Base-by-base conservation (phyloP, 306 rosid genomes). In the Ziziphus jujuba region DNA sequence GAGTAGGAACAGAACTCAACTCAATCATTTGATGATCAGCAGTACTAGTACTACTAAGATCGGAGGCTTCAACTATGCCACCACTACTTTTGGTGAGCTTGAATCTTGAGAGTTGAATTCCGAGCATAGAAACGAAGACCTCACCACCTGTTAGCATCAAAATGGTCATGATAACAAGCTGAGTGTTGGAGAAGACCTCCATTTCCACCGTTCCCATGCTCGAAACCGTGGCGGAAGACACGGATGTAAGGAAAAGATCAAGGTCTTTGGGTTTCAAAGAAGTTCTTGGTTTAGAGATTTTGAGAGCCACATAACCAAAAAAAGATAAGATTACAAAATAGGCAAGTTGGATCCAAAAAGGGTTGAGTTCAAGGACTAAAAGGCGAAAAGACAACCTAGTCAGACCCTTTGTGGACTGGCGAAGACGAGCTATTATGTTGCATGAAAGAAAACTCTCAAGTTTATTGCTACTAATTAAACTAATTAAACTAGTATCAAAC, bases 91-190 rank as follows among this genome's bases (percentile, higher is more conserved):
- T 25, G 25, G 17, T 11, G 36, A 35, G 21, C 17, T 17, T 65
- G 52, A 31, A 57, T 28, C 28, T 57, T 3, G 68, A 14, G 28
- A 85, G 11, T 5, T 70, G 43, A 62, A 89, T 84, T 17, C 65
- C 79, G 1, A 84, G 73, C 72, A 81, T 13, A 69, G 98, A 92
- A 74, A 75, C 77, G 36, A 87, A 86, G 59, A 81, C 80, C 56
- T 92, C 96, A 0, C 97, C 89, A 11, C 97, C 96, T 0, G 69
- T 3, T 0, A 89, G 67, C 96, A 92, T 92, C 57, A 86, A 69
- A 24, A 77, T 47, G 40, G 85, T 81, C 50, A 86, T 50, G 40
- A 83, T 76, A 43, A 79, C 5, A 47, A 86, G 91, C 24, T 86
- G 91, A 50, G 70, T 23, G 44, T 83, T 78, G 22, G 88, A 80